Base-by-base conservation (phyloP, 257 asterid genomes). In the Gentiana dahurica region DNA sequence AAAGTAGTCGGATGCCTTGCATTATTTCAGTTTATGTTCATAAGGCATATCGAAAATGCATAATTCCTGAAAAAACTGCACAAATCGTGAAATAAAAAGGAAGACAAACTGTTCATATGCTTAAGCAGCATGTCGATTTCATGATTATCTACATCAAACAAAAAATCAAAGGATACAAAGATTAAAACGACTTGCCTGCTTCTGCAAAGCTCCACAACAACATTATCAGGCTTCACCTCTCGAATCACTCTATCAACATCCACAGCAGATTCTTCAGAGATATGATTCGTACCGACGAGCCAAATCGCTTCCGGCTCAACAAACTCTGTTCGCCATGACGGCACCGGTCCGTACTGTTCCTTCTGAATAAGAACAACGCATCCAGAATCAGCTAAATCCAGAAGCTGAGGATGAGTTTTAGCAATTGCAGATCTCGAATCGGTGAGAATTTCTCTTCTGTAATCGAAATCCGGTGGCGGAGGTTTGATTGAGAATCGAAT, bases 151-250 rank as follows among this genome's bases (percentile, higher is more conserved):
- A 24, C 24, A 24, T 0, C 24, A 24, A 24, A 24, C 24, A 24
- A 24, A 24, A 24, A 24, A 24, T 24, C 24, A 24, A 24, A 24
- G 24, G 24, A 24, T 24, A 24, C 24, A 24, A 41, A 41, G 9
- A 41, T 41, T 24, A 38, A 15, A 2, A 50, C 55, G 53, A 75
- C 90, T 79, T 81, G 86, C 96, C 96, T 90, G 83, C 96, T 90
- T 78, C 94, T 74, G 63, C 98, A 87, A 49, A 90, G 95, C 85
- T 90, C 95, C 49, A 87, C 96, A 47, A 90, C 95, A 39, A 90
- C 86, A 69, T 90, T 90, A 5, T 90, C 89, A 11, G 96, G 96
- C 59, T 57, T 82, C 57, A 90, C 71, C 12, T 81, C 68, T 57
- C 81, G 77, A 24, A 90, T 70, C 44, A 87, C 96, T 81, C 96